Evolutionary conservation across 2,329 filamentous ascomycete genomes (phyloP), one percentile per base, ranked within the genome.

Genomic region (Fulvia fulva): DNA sequence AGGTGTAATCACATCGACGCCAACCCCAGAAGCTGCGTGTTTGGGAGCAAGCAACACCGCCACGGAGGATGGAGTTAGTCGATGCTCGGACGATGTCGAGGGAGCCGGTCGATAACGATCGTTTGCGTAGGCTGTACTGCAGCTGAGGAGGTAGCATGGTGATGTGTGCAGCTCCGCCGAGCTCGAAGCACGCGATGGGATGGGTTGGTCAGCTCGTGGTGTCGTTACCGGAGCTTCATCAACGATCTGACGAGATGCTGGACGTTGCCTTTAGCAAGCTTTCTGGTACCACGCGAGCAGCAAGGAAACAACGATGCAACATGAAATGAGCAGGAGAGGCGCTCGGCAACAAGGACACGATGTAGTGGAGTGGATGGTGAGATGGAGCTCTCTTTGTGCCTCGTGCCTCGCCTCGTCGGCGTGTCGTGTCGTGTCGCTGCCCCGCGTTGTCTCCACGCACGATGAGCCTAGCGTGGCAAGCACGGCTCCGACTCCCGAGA

Each of bases 61-160:
- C 55, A 16, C 59, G 58, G 53, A 59, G 44, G 53, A 60, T 54
- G 41, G 62, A 58, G 53, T 51, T 56, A 41, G 56, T 44, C 12
- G 59, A 59, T 37, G 63, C 50, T 46, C 62, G 56, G 47, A 62
- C 51, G 25, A 60, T 56, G 14, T 46, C 59, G 57, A 52, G 51
- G 21, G 58, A 58, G 22, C 37, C n/a, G 7, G 55, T 56, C 47
- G 56, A 61, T 41, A 63, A 34, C 28, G 58, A 62, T 21, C 57
- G 59, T 23, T 51, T 55, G 43, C 63, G 56, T 16, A 63, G 53
- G 57, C 64, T 50, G 50, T 64, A 55, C 49, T 58, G 63, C 30
- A 69, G 64, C 58, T 68, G 65, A 30, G 67, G 62, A 21, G 66
- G 63, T 25, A 70, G 55, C 68, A 70, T 70, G 56, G 45, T 65